Conservation (phyloP, 257 asterid genomes). For the Orobanche coerulescens region DNA sequence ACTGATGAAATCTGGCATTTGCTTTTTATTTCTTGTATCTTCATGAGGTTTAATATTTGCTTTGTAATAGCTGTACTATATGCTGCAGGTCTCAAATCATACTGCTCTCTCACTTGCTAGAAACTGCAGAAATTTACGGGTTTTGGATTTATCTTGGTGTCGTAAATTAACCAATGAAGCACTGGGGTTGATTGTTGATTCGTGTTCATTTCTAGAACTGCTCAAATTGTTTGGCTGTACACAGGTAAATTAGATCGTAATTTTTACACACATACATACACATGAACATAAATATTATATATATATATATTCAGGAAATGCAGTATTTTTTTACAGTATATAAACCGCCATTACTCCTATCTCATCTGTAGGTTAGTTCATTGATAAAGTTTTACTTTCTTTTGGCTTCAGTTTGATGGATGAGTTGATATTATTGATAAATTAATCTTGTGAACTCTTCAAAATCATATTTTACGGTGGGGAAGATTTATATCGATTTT, state of each 20-base stretch:
- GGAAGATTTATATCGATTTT: no score
- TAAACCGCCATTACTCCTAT: no score
- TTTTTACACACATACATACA: background rate
- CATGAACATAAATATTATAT: background rate
- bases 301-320: background rate
- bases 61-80: conserved; percentile 15
- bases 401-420: no score
- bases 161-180: conserved; percentile 78
- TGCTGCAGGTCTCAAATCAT: conserved; percentile 61
- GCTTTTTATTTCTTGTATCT: background rate
- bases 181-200: conserved; percentile 79
- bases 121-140: conserved; percentile 44
- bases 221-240: conserved; percentile 85
- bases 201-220: conserved; percentile 53
- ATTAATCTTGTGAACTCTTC: background rate
- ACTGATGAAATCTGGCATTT: background rate
- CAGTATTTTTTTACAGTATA: background rate
- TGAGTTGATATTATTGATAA: background rate
- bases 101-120: conserved; percentile 74
- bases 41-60: conserved; percentile 5
- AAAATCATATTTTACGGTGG: no score
- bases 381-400: no score
- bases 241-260: conserved; percentile 41
- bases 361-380: no score
- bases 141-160: conserved; percentile 84